A percentile compares a stretch with the other conserved stretches of the same genome.
Evolutionary conservation across 176 grass and related monocot species (phyloP).

Genomic region (Zea luxurians): DNA sequence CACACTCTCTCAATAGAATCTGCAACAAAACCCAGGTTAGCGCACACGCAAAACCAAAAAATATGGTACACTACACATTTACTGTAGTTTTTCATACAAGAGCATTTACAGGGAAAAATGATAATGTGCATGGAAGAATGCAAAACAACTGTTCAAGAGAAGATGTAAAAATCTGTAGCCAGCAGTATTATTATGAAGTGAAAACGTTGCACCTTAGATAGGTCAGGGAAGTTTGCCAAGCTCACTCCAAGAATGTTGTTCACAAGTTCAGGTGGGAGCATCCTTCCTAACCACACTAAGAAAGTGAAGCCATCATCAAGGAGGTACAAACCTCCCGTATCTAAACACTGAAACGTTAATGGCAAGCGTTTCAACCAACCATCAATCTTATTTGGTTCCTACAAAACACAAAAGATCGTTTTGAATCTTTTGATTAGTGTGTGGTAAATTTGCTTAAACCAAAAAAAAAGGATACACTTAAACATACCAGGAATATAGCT

Average conservation of each 20-base stretch:
- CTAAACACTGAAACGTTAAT: conserved; percentile 70
- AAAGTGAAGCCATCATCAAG: conserved; percentile 88
- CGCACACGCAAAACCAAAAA: not conserved
- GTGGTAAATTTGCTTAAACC: not conserved
- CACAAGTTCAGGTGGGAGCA: conserved; percentile 62
- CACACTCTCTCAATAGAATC: conserved; percentile 58
- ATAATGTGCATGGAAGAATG: not conserved
- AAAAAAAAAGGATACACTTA: not conserved
- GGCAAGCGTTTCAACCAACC: conserved; percentile 52
- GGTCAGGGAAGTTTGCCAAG: conserved; percentile 68
- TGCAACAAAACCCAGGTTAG: conserved; percentile 39
- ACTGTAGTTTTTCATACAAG: not conserved
- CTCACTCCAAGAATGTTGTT: conserved; percentile 70
- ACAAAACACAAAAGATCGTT: conserved; percentile 34
- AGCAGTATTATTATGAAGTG: conserved; percentile 1
- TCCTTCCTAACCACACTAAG: conserved; percentile 90
- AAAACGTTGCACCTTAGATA: conserved; percentile 67
- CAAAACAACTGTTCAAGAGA: not conserved
- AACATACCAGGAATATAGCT: conserved; percentile 9
- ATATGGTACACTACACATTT: not conserved
- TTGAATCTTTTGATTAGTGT: conserved; percentile 10
- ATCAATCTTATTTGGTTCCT: conserved; percentile 50
- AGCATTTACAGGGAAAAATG: not conserved
- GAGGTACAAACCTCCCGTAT: conserved; percentile 82
- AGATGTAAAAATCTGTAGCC: not conserved